Base-by-base conservation (phyloP, 805 yeast species). In the Clavispora santaluciae region DNA sequence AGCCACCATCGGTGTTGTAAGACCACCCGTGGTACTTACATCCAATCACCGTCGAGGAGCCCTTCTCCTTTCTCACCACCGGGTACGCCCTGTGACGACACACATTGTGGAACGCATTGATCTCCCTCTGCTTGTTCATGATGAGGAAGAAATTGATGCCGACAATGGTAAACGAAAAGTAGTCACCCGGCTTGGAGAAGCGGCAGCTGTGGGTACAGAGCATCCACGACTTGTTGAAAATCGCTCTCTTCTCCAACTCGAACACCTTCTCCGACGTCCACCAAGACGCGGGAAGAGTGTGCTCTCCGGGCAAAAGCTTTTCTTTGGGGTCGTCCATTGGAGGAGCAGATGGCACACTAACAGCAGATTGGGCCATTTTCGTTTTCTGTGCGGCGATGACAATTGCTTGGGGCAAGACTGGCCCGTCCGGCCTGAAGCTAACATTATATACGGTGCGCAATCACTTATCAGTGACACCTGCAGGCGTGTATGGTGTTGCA, bases 1-100 rank as follows among this genome's bases (percentile, higher is more conserved):
- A 64, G 35, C 63, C 57, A 4, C 84, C 84, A 47, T 77, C 79
- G n/a, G 79, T 64, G 54, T 76, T 76, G 61, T 78, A 78, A 20
- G 80, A 72, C 84, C 83, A 78, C 18, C 83, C 83, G 50, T 78
- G 83, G 56, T 78, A 78, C 50, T 75, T 72, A 59, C 84, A 78
- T 31, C 82, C 82, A 24, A 78, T 60, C 30, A 78, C 68, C 13
- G 66, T 68, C 2, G 82, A 70, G n/a, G 80, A 75, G 21, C 84
- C 84, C 48, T 72, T 62, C 25, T 76, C 76, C 53, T 78, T 78
- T 56, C 75, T 68, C 21, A 78, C 74, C 31, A 78, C 79, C 1
- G 84, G 84, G 50, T 71, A 78, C 6, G 83, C 83, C 55, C 83
- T 66, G 60, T 78, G 84, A 51, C 83, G 79, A 53, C 84, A 78